phyloP scores from a whole-genome alignment of 768 basidiomycete species.

The Boletus sp. region DNA sequence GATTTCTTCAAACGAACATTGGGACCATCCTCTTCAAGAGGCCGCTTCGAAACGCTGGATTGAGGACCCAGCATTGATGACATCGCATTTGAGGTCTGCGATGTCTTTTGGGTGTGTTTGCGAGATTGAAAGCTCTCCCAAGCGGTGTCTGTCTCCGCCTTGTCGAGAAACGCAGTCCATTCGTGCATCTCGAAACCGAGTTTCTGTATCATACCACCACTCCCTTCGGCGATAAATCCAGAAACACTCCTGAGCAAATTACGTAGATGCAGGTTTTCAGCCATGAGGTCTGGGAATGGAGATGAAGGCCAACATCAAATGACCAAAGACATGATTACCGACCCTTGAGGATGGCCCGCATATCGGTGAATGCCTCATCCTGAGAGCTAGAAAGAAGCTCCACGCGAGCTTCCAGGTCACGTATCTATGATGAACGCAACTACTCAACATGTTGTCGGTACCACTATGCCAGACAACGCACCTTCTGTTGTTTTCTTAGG shows the following conservation, averaged over 20 bases:
- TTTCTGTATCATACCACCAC: constrained; percentile 72
- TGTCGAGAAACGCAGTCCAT: constrained; percentile 80
- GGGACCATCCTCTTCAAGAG: constrained; percentile 31
- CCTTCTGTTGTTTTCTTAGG: constrained; percentile 86
- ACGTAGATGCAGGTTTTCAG: constrained; percentile 84
- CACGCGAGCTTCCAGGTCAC: constrained; percentile 93
- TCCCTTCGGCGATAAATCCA: constrained; percentile 84
- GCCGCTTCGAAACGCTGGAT: constrained; percentile 18
- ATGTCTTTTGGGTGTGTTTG: constrained; percentile 42
- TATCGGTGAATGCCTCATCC: constrained; percentile 82
- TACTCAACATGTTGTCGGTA: not conserved
- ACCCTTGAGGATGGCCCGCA: constrained; percentile 82
- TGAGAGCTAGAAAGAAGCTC: constrained; percentile 91
- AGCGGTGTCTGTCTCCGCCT: constrained; percentile 89
- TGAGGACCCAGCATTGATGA: constrained; percentile 32
- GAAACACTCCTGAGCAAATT: constrained; percentile 73
- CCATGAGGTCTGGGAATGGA: constrained; percentile 66
- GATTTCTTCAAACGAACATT: constrained; percentile 49
- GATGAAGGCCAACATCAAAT: constrained; percentile 5
- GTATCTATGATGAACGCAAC: constrained; percentile 55
- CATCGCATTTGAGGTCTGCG: constrained; percentile 29
- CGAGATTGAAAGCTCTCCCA: constrained; percentile 84
- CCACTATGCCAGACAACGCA: constrained; percentile 28
- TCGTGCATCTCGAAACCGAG: constrained; percentile 77
- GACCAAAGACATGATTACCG: constrained; percentile 8